Conservation (phyloP, 225 moss, liverwort and hornwort genomes). For the Pseudoscleropodium purum region DNA sequence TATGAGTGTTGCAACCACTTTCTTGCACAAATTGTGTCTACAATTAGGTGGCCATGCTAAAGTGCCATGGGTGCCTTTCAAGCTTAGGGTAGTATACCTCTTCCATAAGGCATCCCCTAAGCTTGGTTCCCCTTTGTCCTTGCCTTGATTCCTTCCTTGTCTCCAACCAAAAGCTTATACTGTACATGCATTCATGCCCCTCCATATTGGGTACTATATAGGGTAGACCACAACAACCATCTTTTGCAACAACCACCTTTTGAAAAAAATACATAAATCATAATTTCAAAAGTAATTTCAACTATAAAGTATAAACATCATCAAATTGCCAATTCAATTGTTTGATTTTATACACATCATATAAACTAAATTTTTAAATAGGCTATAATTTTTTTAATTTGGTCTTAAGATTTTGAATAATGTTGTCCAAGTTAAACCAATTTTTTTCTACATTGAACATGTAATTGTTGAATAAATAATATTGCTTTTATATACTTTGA, state of each 20-base stretch:
- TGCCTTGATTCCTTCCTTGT: background rate
- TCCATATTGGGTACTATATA: fast-evolving
- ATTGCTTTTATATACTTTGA: background rate
- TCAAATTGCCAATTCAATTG: background rate
- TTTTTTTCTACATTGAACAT: background rate
- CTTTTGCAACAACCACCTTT: no score
- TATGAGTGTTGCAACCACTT: background rate
- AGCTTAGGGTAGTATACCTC: fast-evolving
- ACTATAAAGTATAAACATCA: background rate
- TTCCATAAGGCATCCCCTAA: fast-evolving
- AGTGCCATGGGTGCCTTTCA: fast-evolving
- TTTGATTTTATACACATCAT: background rate
- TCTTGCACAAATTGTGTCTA: fast-evolving
- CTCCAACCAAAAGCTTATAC: fast-evolving
- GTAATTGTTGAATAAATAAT: background rate
- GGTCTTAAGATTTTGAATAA: no score
- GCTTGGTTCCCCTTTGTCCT: fast-evolving
- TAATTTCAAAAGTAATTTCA: background rate
- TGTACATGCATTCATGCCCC: background rate
- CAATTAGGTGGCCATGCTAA: fast-evolving
- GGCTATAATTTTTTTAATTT: no score
- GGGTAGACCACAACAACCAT: background rate
- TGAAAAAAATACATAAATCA: background rate
- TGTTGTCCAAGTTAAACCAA: background rate
- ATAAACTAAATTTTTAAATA: no score